Conservation (phyloP, 2,329 filamentous ascomycete genomes). For the Apiospora rasikravindrae region DNA sequence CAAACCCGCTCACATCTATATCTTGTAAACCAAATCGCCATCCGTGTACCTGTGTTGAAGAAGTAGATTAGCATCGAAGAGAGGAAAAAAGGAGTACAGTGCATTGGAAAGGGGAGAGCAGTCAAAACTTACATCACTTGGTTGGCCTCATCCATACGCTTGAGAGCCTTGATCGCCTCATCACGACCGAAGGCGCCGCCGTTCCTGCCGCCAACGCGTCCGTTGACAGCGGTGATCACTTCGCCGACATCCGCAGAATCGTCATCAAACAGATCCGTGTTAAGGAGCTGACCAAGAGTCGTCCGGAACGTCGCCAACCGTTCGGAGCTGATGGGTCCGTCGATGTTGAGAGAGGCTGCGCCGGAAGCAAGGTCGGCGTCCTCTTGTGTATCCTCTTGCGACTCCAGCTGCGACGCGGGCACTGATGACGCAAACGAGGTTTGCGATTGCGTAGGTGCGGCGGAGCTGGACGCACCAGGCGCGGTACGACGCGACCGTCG, state of each 20-base stretch:
- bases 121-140: conserved; percentile 81
- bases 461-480: conserved; percentile 38
- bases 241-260: conserved; percentile 79
- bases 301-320: conserved; percentile 79
- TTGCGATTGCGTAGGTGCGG: conserved; percentile 45
- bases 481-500: conserved; percentile 47
- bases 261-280: conserved; percentile 82
- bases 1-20: conserved; percentile 24
- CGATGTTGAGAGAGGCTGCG: conserved; percentile 44
- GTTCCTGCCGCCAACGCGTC: conserved; percentile 58
- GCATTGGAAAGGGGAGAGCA: background rate
- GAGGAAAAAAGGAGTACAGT: conserved; percentile 26
- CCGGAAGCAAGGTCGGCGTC: conserved; percentile 43
- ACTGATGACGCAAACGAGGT: conserved; percentile 80
- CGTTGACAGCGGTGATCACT: conserved; percentile 81
- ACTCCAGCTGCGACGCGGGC: conserved; percentile 72
- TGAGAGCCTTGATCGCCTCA: conserved; percentile 80
- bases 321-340: conserved; percentile 59
- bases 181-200: conserved; percentile 68
- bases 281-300: conserved; percentile 82
- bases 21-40: conserved; percentile 41
- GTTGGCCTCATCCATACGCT: conserved; percentile 80
- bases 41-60: conserved; percentile 37
- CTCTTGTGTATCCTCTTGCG: conserved; percentile 48
- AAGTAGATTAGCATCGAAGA: background rate